Conservation (phyloP, 768 basidiomycete species). For the Mycena epipterygia region DNA sequence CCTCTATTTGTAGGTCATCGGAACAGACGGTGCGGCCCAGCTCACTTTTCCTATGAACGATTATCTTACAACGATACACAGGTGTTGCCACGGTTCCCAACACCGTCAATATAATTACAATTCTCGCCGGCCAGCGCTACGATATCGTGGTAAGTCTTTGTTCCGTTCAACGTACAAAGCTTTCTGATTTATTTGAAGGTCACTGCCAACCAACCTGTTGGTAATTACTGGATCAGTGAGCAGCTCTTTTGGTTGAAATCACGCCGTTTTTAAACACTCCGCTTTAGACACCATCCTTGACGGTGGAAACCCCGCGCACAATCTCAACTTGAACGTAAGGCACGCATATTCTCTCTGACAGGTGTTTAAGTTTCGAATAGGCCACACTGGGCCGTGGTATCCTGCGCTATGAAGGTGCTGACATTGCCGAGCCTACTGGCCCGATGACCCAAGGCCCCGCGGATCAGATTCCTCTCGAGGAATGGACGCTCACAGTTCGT, state of each 20-base stretch:
- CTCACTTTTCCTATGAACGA: too few species aligned
- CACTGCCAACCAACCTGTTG: conserved; percentile 58
- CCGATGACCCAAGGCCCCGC: conserved; percentile 28
- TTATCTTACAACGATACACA: too few species aligned
- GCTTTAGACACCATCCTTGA: too few species aligned
- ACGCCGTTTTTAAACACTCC: too few species aligned
- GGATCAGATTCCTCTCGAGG: too few species aligned
- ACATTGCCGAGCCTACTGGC: conserved; percentile 46
- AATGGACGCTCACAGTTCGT: too few species aligned
- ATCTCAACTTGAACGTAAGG: conserved; percentile 38
- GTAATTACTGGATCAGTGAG: conserved; percentile 59
- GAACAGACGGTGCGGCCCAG: neutral
- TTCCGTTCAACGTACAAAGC: neutral
- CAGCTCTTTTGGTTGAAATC: too few species aligned
- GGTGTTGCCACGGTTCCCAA: conserved; percentile 7
- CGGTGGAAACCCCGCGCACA: conserved; percentile 46
- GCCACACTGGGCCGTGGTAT: conserved; percentile 47
- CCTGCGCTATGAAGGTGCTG: conserved; percentile 53
- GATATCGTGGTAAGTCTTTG: conserved; percentile 49
- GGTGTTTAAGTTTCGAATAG: neutral
- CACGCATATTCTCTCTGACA: neutral
- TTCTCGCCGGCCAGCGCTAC: conserved; percentile 67
- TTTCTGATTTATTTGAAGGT: conserved; percentile 33
- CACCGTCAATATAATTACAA: conserved; percentile 13
- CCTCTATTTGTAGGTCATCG: conserved; percentile 22